phyloP scores from a whole-genome alignment of 805 yeast genomes.

The Candida montana region DNA sequence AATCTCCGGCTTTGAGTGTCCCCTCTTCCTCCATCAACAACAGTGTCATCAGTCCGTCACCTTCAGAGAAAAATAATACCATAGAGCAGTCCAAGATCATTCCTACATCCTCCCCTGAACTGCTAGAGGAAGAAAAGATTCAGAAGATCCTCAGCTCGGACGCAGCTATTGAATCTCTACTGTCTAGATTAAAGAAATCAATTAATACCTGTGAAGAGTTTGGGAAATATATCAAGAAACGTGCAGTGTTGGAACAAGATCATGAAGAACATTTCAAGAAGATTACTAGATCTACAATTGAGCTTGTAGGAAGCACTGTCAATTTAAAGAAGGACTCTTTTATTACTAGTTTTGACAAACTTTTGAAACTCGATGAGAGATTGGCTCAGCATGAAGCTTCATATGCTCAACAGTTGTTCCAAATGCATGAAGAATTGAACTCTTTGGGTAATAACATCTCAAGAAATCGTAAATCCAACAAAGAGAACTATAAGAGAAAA shows the following conservation, averaged over 20 bases:
- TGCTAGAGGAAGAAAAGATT: constrained; percentile 49
- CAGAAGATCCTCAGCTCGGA: constrained; percentile 57
- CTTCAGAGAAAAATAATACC: constrained; percentile 2
- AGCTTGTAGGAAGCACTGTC: constrained; percentile 37
- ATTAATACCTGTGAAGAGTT: constrained; percentile 82
- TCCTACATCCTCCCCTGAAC: constrained; percentile 28
- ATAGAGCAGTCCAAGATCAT: constrained; percentile 9
- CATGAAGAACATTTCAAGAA: constrained; percentile 71
- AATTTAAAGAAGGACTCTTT: constrained; percentile 61
- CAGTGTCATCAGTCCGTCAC: constrained; percentile 4
- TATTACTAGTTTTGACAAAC: constrained; percentile 55
- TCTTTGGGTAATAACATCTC: constrained; percentile 68
- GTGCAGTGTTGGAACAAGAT: constrained; percentile 73
- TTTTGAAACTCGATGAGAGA: constrained; percentile 75
- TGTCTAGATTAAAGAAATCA: constrained; percentile 72
- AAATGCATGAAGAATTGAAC: constrained; percentile 79
- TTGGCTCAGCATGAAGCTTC: constrained; percentile 65
- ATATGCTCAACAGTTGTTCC: constrained; percentile 71
- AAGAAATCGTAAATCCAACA: constrained; percentile 65
- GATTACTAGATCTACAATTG: constrained; percentile 52
- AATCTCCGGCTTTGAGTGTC: not conserved
- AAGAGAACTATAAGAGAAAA: constrained; percentile 74
- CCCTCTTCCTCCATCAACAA: constrained; percentile 2
- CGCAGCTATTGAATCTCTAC: constrained; percentile 66
- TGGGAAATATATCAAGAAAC: constrained; percentile 69